Conservation (phyloP, 2,329 filamentous ascomycete species). For the Colletotrichum theobromicola region DNA sequence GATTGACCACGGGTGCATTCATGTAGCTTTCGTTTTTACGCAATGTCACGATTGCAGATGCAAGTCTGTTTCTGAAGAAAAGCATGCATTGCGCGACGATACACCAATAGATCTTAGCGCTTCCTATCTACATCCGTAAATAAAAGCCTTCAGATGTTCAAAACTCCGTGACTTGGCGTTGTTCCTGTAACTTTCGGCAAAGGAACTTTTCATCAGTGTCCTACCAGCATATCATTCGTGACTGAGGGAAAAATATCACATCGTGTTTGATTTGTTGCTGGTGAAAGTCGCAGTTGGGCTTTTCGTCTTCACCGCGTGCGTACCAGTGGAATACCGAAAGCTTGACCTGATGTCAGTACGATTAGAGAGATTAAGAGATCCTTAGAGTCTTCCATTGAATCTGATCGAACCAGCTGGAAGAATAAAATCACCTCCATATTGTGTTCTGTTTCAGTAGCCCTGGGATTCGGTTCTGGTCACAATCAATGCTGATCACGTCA, state of each 20-base stretch:
- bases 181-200: not conserved
- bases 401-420: rapidly evolving
- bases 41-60: rapidly evolving
- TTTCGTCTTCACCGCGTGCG: not conserved
- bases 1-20: not conserved
- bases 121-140: no score
- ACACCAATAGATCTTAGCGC: rapidly evolving
- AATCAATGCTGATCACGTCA: not conserved
- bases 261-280: rapidly evolving
- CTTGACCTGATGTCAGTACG: rapidly evolving
- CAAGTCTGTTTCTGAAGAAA: not conserved
- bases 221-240: not conserved
- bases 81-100: not conserved
- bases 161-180: not conserved
- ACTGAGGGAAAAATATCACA: rapidly evolving
- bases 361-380: rapidly evolving
- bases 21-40: not conserved
- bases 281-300: rapidly evolving
- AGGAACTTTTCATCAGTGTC: rapidly evolving
- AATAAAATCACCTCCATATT: rapidly evolving
- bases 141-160: no score
- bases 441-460: rapidly evolving
- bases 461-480: not conserved
- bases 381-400: rapidly evolving
- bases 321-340: not conserved